Evolutionary conservation across 169 alveolate genomes (phyloP).

Genomic region (Eimeria maxima): DNA sequence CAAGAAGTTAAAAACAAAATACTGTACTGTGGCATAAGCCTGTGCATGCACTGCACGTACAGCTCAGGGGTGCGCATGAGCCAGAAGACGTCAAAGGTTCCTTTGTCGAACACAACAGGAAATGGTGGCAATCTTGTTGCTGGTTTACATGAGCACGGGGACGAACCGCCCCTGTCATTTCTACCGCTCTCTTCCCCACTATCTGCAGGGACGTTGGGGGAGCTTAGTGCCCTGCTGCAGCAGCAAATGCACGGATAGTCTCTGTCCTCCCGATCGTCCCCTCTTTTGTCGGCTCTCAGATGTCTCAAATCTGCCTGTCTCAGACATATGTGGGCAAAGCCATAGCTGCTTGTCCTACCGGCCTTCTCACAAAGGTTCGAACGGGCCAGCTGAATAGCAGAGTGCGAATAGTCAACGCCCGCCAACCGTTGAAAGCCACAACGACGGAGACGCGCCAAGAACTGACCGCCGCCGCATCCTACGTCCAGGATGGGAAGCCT

Average conservation of each 20-base stretch:
- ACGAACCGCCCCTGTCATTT: not conserved
- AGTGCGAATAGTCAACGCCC: constrained; percentile 71
- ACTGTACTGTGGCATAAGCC: constrained; percentile 62
- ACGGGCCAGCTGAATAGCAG: constrained; percentile 67
- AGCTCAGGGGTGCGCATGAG: constrained; percentile 68
- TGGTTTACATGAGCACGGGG: constrained; percentile 46
- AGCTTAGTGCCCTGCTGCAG: constrained; percentile 11
- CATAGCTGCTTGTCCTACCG: not conserved
- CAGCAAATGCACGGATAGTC: constrained; percentile 32
- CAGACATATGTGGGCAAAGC: not conserved
- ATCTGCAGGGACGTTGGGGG: not conserved
- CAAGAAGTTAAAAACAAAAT: constrained; percentile 77
- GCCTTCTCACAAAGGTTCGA: not conserved
- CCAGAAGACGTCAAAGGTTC: constrained; percentile 81
- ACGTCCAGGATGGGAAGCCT: constrained; percentile 51
- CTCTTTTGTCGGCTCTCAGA: not conserved
- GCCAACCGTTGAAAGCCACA: constrained; percentile 70
- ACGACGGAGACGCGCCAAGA: constrained; percentile 70
- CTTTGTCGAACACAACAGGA: constrained; percentile 78
- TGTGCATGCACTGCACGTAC: constrained; percentile 72
- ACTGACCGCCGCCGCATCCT: constrained; percentile 80
- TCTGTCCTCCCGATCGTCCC: not conserved
- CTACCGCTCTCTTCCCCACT: not conserved
- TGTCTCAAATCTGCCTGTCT: constrained; percentile 61
- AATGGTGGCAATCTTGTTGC: constrained; percentile 47